These are phyloP conservation scores for Coemansia nantahalensis DNA, from an alignment of 192 early-diverging fungal genomes.

Conservation along the genomic window DNA sequence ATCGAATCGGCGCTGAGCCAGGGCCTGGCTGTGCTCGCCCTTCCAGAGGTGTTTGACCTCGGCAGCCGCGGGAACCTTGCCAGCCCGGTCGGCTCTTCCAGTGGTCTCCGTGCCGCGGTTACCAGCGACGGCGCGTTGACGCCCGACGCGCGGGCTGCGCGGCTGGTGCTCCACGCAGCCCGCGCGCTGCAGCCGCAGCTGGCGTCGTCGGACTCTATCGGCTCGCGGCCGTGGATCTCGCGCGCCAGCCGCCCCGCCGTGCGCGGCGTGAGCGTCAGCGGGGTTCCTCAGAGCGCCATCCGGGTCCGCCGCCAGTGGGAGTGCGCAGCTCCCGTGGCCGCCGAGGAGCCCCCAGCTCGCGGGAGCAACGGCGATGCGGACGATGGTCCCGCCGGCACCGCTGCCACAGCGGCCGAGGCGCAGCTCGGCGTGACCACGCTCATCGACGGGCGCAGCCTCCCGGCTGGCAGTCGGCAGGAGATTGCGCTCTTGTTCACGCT, in stretches of 20 bases:
- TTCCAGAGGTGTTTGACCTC: conserved; percentile 28
- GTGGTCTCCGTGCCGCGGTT: conserved; percentile 9
- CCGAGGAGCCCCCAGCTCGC: background rate
- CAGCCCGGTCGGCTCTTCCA: too few relatives aligned
- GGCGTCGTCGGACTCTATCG: conserved; percentile 28
- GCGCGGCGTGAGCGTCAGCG: conserved; percentile 21
- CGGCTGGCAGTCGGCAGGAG: conserved; percentile 11
- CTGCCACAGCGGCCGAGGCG: too few relatives aligned
- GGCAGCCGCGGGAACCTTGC: conserved; percentile 27
- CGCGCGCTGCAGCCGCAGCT: conserved; percentile 34
- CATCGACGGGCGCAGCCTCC: conserved; percentile 23
- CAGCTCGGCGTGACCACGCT: conserved; percentile 23
- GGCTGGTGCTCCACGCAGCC: conserved; percentile 24
- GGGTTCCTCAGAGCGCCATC: conserved; percentile 12
- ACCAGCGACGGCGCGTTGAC: conserved; percentile 26
- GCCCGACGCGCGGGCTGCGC: conserved; percentile 23
- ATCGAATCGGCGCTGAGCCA: conserved; percentile 46
- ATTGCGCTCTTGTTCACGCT: conserved; percentile 38
- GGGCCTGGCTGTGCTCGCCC: conserved; percentile 39
- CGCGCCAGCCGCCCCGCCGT: conserved; percentile 23
- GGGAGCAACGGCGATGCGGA: background rate
- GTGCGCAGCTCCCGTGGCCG: background rate
- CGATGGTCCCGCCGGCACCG: too few relatives aligned
- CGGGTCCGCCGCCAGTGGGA: conserved; percentile 46
- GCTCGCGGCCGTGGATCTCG: conserved; percentile 44